A percentile compares a stretch with the other conserved stretches of the same genome.
Conservation (phyloP, 2,329 filamentous ascomycete species). For the Cladophialophora immunda region DNA sequence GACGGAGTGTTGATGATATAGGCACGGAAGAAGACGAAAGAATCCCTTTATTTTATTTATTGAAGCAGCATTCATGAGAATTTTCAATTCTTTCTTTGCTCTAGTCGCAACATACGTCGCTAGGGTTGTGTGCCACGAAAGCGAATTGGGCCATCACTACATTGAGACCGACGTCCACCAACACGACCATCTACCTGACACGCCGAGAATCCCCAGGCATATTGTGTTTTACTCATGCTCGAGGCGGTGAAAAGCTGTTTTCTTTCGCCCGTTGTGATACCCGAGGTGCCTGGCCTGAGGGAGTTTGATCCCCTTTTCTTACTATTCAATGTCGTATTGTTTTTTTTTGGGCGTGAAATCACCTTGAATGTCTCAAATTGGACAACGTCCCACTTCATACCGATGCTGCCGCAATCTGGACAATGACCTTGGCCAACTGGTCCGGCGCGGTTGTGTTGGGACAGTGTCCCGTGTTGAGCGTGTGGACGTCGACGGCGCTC, state of each 20-base stretch:
- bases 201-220: no score
- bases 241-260: no score
- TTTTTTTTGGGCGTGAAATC: no score
- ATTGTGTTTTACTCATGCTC: no score
- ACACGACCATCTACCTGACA: no score
- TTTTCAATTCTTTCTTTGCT: neutral
- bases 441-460: slow-evolving; percentile 42
- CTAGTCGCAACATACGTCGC: neutral
- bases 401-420: slow-evolving; percentile 7
- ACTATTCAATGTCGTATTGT: no score
- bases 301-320: no score
- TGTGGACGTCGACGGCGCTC: slow-evolving; percentile 46
- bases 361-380: no score
- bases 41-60: neutral
- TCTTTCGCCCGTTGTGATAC: no score
- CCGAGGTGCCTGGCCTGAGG: no score
- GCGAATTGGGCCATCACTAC: neutral
- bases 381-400: no score
- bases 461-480: slow-evolving; percentile 44
- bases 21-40: neutral
- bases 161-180: neutral
- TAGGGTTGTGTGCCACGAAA: neutral
- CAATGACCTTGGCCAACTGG: slow-evolving; percentile 34
- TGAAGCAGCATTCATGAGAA: neutral
- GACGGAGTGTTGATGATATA: neutral